A percentile compares a stretch with the other conserved stretches of the same genome.
Evolutionary conservation across 257 asterid genomes (phyloP).

Genomic region (Nicotiana tomentosiformis): DNA sequence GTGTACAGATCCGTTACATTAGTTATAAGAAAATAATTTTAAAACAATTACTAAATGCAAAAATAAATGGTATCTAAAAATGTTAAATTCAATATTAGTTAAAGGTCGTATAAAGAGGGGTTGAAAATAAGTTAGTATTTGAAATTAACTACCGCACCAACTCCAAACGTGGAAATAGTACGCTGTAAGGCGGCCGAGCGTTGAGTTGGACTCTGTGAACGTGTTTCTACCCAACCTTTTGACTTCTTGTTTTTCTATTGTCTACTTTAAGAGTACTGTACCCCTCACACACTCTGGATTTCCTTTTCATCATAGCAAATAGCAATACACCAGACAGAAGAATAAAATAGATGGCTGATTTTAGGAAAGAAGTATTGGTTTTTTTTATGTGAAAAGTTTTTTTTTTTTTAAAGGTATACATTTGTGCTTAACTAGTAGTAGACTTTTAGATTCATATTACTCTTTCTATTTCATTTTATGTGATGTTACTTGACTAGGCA

Average conservation of each 20-base stretch:
- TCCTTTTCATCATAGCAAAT: background rate
- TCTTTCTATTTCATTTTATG: too few relatives aligned
- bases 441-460: too few relatives aligned
- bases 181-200: background rate
- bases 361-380: background rate
- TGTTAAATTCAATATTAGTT: too few relatives aligned
- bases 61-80: too few relatives aligned
- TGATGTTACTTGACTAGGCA: too few relatives aligned
- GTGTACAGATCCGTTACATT: too few relatives aligned
- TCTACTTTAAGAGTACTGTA: background rate
- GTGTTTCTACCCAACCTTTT: constrained; percentile 1
- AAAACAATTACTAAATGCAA: too few relatives aligned
- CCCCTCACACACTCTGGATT: background rate
- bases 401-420: background rate
- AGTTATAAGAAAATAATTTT: too few relatives aligned
- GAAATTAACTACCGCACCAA: background rate
- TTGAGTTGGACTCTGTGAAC: background rate
- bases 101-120: too few relatives aligned
- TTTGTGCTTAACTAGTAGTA: background rate
- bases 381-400: background rate
- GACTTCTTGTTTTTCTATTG: background rate
- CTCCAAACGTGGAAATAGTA: background rate
- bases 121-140: too few relatives aligned
- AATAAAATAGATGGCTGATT: background rate
- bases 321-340: background rate